Evolutionary conservation across 108 stramenopile genomes (phyloP).

Genomic region (Fragilaria radians): DNA sequence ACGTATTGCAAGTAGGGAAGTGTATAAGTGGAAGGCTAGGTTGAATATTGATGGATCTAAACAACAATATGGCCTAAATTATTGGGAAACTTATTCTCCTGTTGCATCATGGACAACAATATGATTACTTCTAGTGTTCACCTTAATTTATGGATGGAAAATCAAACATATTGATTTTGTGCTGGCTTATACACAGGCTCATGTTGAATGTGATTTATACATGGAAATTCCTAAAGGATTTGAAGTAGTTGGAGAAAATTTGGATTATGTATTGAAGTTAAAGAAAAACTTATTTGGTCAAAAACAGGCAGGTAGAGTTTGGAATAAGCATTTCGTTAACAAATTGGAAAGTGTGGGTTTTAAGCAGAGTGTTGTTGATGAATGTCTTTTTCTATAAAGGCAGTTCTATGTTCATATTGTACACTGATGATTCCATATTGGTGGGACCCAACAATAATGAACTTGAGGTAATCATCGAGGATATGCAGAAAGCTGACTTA

Average conservation of each 20-base stretch:
- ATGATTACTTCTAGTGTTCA: no score
- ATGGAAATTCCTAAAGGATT: no score
- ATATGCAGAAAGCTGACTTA: slow-evolving; percentile 13
- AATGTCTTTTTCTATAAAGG: slow-evolving; percentile 38
- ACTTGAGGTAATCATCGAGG: slow-evolving; percentile 9
- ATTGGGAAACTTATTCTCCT: slow-evolving; percentile 17
- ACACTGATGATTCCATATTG: slow-evolving; percentile 26
- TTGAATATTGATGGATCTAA: slow-evolving; percentile 18
- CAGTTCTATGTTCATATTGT: slow-evolving; percentile 23
- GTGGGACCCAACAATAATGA: slow-evolving; percentile 13
- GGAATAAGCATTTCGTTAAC: slow-evolving; percentile 26
- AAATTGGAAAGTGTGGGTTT: slow-evolving; percentile 24
- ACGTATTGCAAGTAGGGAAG: slow-evolving; percentile 16
- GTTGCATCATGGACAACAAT: slow-evolving; percentile 18
- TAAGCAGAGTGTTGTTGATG: slow-evolving; percentile 19
- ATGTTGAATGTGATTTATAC: no score
- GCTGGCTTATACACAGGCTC: no score
- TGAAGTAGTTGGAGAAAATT: slow-evolving; percentile 3
- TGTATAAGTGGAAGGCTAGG: slow-evolving; percentile 24
- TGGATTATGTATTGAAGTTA: slow-evolving; percentile 16
- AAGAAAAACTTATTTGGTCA: slow-evolving; percentile 24
- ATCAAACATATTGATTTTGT: no score
- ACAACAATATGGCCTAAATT: slow-evolving; percentile 11
- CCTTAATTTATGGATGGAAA: no score
- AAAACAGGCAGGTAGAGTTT: no score